These are phyloP conservation scores for Gleditsia sinensis DNA, from an alignment of 306 rosid genomes.

Conservation along the genomic window DNA sequence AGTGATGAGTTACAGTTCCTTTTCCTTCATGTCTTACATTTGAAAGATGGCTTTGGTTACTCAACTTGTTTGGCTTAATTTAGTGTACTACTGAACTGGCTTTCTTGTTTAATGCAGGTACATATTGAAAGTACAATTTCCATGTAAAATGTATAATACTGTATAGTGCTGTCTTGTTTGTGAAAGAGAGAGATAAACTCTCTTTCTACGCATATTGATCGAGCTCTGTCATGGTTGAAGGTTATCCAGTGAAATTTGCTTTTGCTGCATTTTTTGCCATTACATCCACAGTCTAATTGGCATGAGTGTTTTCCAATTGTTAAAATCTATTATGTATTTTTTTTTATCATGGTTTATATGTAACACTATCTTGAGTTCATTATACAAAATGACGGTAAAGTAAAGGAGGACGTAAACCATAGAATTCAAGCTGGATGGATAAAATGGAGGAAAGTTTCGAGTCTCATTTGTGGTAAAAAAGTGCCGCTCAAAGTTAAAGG, in stretches of 20 bases:
- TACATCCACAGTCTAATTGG: not conserved
- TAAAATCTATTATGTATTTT: slow-evolving; percentile 15
- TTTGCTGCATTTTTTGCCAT: not conserved
- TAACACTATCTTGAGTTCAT: too few species aligned
- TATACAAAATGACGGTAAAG: too few species aligned
- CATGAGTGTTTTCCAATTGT: not conserved
- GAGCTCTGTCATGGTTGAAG: not conserved
- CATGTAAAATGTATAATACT: not conserved
- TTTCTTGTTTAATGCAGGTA: not conserved
- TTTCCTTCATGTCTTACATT: slow-evolving; percentile 19
- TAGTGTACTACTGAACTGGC: slow-evolving; percentile 7
- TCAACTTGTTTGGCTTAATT: slow-evolving; percentile 6
- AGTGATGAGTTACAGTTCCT: slow-evolving; percentile 21
- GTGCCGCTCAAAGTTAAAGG: too few species aligned
- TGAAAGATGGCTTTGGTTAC: slow-evolving; percentile 9
- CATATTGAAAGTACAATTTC: not conserved
- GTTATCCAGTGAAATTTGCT: not conserved
- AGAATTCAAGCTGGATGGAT: too few species aligned
- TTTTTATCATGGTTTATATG: not conserved
- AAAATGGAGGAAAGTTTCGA: too few species aligned
- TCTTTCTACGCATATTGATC: slow-evolving; percentile 23
- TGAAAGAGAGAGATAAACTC: not conserved
- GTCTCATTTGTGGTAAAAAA: too few species aligned
- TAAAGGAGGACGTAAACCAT: too few species aligned
- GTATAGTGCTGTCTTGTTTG: slow-evolving; percentile 20